Percentiles rank a stretch among this genome's conserved stretches.
Evolutionary conservation across 208 protist genomes (phyloP).

Genomic region (Leishmania arabica): DNA sequence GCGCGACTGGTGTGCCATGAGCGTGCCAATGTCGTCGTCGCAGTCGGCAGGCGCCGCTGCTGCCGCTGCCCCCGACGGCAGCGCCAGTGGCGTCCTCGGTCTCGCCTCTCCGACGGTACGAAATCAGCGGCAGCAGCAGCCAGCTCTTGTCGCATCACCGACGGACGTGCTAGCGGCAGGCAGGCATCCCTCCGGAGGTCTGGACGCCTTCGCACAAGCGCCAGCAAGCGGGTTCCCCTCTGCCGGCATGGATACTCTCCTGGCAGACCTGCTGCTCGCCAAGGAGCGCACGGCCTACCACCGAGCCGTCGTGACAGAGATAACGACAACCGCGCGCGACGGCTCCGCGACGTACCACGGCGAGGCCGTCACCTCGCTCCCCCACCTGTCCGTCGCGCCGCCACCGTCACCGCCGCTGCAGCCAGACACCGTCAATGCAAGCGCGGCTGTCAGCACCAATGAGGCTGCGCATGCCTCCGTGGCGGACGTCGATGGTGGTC

Average conservation of each 20-base stretch:
- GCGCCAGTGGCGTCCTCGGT: background rate
- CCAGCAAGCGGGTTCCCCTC: background rate
- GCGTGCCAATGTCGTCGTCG: background rate
- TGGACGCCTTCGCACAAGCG: background rate
- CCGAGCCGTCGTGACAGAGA: background rate
- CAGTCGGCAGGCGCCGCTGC: constrained; percentile 7
- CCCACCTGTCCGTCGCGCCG: background rate
- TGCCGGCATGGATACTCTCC: constrained; percentile 9
- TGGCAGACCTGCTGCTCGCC: constrained; percentile 15
- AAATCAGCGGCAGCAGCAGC: background rate
- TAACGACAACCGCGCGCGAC: background rate
- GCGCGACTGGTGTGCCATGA: background rate
- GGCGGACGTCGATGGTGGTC: background rate
- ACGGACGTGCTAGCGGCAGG: background rate
- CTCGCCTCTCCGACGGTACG: background rate
- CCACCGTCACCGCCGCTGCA: constrained; percentile 5
- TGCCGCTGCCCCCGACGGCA: background rate
- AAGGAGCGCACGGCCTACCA: constrained; percentile 13
- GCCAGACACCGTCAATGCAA: constrained; percentile 16
- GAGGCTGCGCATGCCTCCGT: background rate
- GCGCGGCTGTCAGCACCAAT: background rate
- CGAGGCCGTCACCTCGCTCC: constrained; percentile 15
- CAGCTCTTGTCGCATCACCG: background rate
- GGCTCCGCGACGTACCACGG: background rate
- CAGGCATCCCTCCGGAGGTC: background rate